Conservation (phyloP, 108 stramenopile genomes). For the Chaetoceros tenuissimus region DNA sequence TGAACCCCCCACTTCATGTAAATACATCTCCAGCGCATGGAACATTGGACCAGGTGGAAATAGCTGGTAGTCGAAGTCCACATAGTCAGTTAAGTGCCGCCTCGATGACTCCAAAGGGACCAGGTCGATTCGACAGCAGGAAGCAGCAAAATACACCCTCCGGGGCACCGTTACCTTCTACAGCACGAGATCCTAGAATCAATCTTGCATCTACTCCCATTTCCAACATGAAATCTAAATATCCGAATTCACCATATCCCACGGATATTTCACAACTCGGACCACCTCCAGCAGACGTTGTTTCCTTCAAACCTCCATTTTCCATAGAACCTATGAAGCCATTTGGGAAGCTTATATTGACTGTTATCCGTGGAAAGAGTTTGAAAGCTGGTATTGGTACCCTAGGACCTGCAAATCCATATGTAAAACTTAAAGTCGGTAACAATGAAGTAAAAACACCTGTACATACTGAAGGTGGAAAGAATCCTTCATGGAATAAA, state of each 20-base stretch:
- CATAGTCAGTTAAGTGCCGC: too few relatives aligned
- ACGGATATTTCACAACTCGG: background rate
- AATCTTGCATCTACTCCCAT: background rate
- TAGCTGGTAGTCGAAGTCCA: too few relatives aligned
- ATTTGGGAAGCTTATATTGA: conserved; percentile 53
- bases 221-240: background rate
- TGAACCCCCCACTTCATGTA: too few relatives aligned
- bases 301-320: background rate
- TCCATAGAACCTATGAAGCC: conserved; percentile 1
- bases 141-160: too few relatives aligned
- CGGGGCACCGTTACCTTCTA: background rate
- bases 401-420: conserved; percentile 75
- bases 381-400: conserved; percentile 76
- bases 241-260: background rate
- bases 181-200: background rate
- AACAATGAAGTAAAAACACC: conserved; percentile 33
- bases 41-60: too few relatives aligned
- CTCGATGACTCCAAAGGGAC: too few relatives aligned
- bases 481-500: conserved; percentile 75
- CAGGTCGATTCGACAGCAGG: too few relatives aligned
- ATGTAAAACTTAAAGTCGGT: conserved; percentile 56
- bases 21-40: too few relatives aligned
- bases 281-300: background rate
- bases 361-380: conserved; percentile 52
- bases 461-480: conserved; percentile 59